Base-by-base conservation (phyloP, 2,329 filamentous ascomycete genomes). In the Pseudogymnoascus pannorum region DNA sequence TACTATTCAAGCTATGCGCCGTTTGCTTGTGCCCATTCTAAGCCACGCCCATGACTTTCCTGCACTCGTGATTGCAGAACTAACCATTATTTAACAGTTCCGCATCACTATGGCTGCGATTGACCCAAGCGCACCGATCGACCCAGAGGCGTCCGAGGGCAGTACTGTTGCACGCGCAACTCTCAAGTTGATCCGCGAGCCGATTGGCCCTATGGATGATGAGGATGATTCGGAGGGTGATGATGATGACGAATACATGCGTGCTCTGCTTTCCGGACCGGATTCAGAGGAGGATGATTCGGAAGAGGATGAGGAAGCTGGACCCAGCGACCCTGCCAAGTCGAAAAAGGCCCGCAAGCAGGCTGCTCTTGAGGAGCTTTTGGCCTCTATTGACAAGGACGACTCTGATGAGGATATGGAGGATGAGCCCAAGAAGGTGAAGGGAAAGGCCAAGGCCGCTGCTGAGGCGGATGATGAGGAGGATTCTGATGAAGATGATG, bases 51-150 rank as follows among this genome's bases (percentile, higher is more conserved):
- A 9, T 20, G 7, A 11, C n/a, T 57, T 36, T 11, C 33, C 6
- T 11, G 24, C 58, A 61, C 24, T 7, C 5, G 9, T 20, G 18
- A 20, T 11, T 14, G 5, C 18, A 14, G 5, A 16, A 58, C 33
- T 58, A 38, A 58, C 29, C 29, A 16, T 72, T 16, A 22, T 59
- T 57, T 12, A 38, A 14, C 71, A 96, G 92, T 95, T 97, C 79
- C 91, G 91, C 75, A 91, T 99, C 73, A 97, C 92, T 71, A 99
- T 99, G 94, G 94, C 95, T 71, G 94, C 94, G 67, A 88, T 99
- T 74, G 93, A 99, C 74, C 94, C 94, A 62, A 91, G 85, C 71
- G 89, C 89, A 70, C 81, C 85, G 69, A 82, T 87, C 35, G 83
- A 91, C 74, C 80, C 81, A 63, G 86, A 87, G 68, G 80, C 81